Evolutionary conservation across 2,329 filamentous ascomycete species (phyloP), one percentile per base, ranked within the genome.

Genomic region (Blumeria hordei): DNA sequence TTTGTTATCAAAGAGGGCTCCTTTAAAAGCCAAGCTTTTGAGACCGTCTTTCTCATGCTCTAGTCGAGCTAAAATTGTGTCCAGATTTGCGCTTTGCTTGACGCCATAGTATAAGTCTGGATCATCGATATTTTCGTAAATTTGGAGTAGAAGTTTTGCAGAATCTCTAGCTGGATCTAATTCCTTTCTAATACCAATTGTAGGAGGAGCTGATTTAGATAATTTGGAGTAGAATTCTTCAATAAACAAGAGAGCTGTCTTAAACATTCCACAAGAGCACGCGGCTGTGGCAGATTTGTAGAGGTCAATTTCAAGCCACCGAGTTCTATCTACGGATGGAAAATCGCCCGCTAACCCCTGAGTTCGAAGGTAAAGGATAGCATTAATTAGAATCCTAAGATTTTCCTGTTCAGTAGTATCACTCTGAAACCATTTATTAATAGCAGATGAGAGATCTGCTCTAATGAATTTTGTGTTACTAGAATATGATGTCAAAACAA

Each of bases 41-140:
- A 81, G 73, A 0, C 88, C 88, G 61, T 94, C 83, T 53, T 81
- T 81, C 68, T 98, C 92, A 64, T 95, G 90, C 60, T 94, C 87
- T 4, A 96, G 74, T 9, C 85, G 81, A 53, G 83, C 77, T 57
- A 96, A 72, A 0, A 96, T 83, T 10, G 83, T 86, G 14, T 76
- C 72, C 14, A 98, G 69, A 56, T 80, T 88, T 6, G 87, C 77
- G 43, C 78, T 77, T 66, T 93, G 84, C 44, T 85, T 78, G 7
- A 95, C 74, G 3, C 92, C 93, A 64, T 98, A 98, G 66, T 94
- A 98, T 0, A 88, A 83, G 66, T 99, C 92, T 1, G 88, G 90
- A 63, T 99, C 93, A 64, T 95, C 88, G 50, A 98, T 84, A 58
- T 86, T 90, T 64, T 86, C 83, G 65, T 92, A 98, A 2, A 98